Percentiles rank a stretch among this genome's conserved stretches.
phyloP scores from a whole-genome alignment of 2,329 filamentous ascomycete genomes.

The Cryphonectria parasitica region DNA sequence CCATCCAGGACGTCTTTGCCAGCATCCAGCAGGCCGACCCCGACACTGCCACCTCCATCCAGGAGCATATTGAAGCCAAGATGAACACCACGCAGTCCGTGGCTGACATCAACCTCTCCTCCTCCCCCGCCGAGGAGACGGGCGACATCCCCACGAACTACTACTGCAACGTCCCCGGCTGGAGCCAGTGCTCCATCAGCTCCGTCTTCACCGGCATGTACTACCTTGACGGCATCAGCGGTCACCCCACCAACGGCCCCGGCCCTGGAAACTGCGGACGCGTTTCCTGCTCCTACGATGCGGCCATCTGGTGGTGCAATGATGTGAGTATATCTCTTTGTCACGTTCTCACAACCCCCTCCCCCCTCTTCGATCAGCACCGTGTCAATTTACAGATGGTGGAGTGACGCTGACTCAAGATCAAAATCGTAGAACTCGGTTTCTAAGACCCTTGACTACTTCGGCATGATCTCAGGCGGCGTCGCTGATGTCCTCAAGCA shows the following conservation, averaged over 20 bases:
- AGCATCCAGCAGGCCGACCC: not conserved
- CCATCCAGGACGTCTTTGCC: conserved; percentile 2
- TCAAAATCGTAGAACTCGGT: not conserved
- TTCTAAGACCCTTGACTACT: not conserved
- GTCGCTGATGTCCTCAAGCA: not conserved
- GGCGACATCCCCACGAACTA: not conserved
- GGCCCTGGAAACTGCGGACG: conserved; percentile 10
- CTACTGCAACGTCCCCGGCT: not conserved
- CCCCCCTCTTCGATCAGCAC: too few species aligned
- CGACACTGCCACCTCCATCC: not conserved
- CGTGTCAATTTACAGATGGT: not conserved
- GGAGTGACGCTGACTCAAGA: not conserved
- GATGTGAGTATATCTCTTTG: not conserved
- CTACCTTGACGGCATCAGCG: not conserved
- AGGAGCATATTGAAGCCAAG: conserved; percentile 21
- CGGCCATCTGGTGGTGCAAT: conserved; percentile 17
- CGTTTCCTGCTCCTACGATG: conserved; percentile 1
- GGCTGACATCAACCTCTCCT: not conserved
- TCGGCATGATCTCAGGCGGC: not conserved
- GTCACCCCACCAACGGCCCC: conserved; percentile 1
- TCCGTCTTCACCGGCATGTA: not conserved
- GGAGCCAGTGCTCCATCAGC: conserved; percentile 1
- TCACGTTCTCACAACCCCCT: too few species aligned
- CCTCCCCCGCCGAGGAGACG: not conserved
- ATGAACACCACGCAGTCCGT: not conserved